phyloP scores from a whole-genome alignment of 306 rosid genomes.

The Vigna reflexopilosa region DNA sequence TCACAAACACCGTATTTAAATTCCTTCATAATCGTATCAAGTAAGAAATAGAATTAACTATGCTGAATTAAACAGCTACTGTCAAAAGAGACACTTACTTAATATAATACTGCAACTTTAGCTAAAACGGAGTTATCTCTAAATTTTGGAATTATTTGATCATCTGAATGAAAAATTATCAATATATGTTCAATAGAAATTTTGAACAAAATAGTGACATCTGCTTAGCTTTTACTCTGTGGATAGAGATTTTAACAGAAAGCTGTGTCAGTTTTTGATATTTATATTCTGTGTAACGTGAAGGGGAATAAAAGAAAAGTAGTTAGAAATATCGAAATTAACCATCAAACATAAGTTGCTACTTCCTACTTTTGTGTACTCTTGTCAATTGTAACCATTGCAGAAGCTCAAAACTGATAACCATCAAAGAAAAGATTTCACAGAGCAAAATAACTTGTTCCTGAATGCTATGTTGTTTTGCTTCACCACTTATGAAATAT shows the following conservation, averaged over 20 bases:
- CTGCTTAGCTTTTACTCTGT: too few relatives aligned
- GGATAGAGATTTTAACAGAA: too few relatives aligned
- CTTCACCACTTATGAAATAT: constrained; percentile 8
- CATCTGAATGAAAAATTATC: too few relatives aligned
- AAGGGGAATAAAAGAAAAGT: neutral
- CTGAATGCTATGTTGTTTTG: constrained; percentile 9
- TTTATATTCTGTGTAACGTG: neutral
- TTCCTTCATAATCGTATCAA: too few relatives aligned
- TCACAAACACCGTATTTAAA: neutral
- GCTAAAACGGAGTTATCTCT: too few relatives aligned
- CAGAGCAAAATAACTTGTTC: neutral
- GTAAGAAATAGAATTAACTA: too few relatives aligned
- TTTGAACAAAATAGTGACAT: too few relatives aligned
- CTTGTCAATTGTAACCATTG: neutral
- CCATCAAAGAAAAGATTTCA: neutral
- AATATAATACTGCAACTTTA: too few relatives aligned
- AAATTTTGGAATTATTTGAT: too few relatives aligned
- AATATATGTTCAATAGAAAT: too few relatives aligned
- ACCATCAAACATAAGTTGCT: neutral
- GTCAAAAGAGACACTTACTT: too few relatives aligned
- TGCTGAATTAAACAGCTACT: too few relatives aligned
- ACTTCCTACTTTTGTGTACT: neutral
- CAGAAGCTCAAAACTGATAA: neutral
- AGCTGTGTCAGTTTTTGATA: neutral
- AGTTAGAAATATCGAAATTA: neutral